Percentiles rank a stretch among this genome's conserved stretches.
Evolutionary conservation across 805 yeast species (phyloP).

Genomic region (Kluyveromyces lactis): DNA sequence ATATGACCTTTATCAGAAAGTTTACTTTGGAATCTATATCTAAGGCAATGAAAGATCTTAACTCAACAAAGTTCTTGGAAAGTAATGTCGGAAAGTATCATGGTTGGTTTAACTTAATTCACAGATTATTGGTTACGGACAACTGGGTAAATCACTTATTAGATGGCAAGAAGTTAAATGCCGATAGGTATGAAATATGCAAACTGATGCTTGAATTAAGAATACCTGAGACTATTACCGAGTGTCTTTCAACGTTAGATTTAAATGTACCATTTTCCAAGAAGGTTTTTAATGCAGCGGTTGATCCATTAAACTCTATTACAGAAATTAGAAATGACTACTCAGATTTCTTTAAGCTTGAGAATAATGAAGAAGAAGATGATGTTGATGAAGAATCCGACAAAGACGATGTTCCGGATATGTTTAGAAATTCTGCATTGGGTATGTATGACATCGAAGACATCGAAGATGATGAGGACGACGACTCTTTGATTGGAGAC

Average conservation of each 20-base stretch:
- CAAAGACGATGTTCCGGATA: slow-evolving; percentile 72
- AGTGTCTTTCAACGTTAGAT: slow-evolving; percentile 58
- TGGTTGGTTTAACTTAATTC: slow-evolving; percentile 25
- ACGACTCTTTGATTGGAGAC: slow-evolving; percentile 39
- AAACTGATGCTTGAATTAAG: slow-evolving; percentile 62
- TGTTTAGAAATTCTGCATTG: slow-evolving; percentile 79
- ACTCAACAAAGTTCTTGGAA: slow-evolving; percentile 17
- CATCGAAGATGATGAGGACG: slow-evolving; percentile 54
- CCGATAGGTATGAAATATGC: slow-evolving; percentile 58
- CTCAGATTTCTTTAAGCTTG: slow-evolving; percentile 51
- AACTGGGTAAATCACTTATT: slow-evolving; percentile 25
- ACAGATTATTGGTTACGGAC: slow-evolving; percentile 23
- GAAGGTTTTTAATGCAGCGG: slow-evolving; percentile 46
- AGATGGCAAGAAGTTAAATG: slow-evolving; percentile 40
- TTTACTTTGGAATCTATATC: slow-evolving; percentile 62
- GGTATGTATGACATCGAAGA: slow-evolving; percentile 91
- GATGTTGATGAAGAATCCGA: slow-evolving; percentile 49
- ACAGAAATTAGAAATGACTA: slow-evolving; percentile 49
- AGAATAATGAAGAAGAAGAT: slow-evolving; percentile 49
- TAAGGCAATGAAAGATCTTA: slow-evolving; percentile 51
- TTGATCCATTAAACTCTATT: slow-evolving; percentile 50
- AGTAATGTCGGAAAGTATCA: slow-evolving; percentile 22
- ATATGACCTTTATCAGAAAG: slow-evolving; percentile 63
- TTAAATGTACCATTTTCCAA: slow-evolving; percentile 63
- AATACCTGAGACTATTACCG: slow-evolving; percentile 48